Evolutionary conservation across 768 basidiomycete genomes (phyloP).

Genomic region (Mycena epipterygia): DNA sequence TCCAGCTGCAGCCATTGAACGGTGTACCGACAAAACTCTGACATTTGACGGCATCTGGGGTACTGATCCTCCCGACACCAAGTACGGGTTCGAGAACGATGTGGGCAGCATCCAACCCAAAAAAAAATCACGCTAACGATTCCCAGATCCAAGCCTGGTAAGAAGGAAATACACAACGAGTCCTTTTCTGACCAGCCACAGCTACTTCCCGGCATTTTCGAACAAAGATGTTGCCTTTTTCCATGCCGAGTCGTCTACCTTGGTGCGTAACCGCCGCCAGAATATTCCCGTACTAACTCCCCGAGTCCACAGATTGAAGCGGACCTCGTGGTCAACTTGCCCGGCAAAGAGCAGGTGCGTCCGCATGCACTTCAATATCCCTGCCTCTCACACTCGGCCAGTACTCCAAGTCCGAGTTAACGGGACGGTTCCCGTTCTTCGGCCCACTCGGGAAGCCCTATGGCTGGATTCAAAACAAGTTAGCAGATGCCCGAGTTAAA

Average conservation of each 20-base stretch:
- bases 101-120: slow-evolving; percentile 38
- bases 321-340: slow-evolving; percentile 87
- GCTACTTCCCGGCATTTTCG: slow-evolving; percentile 77
- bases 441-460: slow-evolving; percentile 49
- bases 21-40: slow-evolving; percentile 63
- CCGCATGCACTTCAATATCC: neutral
- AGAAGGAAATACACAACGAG: neutral
- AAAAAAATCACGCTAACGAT: neutral
- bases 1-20: slow-evolving; percentile 66
- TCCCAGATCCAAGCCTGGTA: slow-evolving; percentile 65
- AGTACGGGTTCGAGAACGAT: slow-evolving; percentile 86
- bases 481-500: slow-evolving; percentile 46
- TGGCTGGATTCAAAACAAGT: slow-evolving; percentile 50
- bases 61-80: slow-evolving; percentile 68
- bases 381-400: slow-evolving; percentile 28
- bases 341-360: slow-evolving; percentile 78
- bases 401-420: slow-evolving; percentile 56
- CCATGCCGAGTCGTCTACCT: slow-evolving; percentile 75
- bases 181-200: slow-evolving; percentile 37
- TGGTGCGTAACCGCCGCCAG: slow-evolving; percentile 42
- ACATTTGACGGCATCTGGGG: slow-evolving; percentile 79
- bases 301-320: slow-evolving; percentile 64
- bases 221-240: slow-evolving; percentile 91
- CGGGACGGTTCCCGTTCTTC: slow-evolving; percentile 41
- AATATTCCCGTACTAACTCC: neutral